Evolutionary conservation across 108 stramenopile species (phyloP).

Genomic region (Cylindrotheca closterium): DNA sequence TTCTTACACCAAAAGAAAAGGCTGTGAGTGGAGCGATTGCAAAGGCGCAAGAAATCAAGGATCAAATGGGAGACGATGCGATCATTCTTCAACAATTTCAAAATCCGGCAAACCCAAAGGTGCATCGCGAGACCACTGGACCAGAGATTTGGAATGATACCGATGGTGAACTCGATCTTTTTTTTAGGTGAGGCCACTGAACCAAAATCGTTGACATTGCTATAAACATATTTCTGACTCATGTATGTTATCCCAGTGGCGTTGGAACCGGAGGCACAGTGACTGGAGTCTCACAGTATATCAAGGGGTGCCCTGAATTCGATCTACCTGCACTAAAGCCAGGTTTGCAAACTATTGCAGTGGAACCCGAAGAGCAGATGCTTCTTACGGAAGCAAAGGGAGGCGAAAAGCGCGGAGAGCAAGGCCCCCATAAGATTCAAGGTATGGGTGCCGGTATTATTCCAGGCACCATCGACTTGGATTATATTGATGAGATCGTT

Average conservation of each 20-base stretch:
- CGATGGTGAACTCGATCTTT: slow-evolving; percentile 58
- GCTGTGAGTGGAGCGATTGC: slow-evolving; percentile 65
- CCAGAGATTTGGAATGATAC: slow-evolving; percentile 83
- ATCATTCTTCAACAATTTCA: slow-evolving; percentile 77
- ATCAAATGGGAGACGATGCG: slow-evolving; percentile 41
- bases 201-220: too few species aligned
- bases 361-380: slow-evolving; percentile 66
- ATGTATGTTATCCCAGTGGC: too few species aligned
- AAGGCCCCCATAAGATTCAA: slow-evolving; percentile 76
- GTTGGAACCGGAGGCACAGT: slow-evolving; percentile 83
- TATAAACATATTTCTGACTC: too few species aligned
- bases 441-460: slow-evolving; percentile 66
- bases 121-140: slow-evolving; percentile 77
- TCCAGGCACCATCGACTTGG: slow-evolving; percentile 53
- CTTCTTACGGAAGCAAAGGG: slow-evolving; percentile 48
- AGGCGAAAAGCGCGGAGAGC: slow-evolving; percentile 45
- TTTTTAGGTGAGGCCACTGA: slow-evolving; percentile 36
- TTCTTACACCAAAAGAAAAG: slow-evolving; percentile 74
- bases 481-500: slow-evolving; percentile 60
- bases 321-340: slow-evolving; percentile 41
- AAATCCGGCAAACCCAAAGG: slow-evolving; percentile 74
- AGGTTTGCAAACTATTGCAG: slow-evolving; percentile 49
- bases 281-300: slow-evolving; percentile 69
- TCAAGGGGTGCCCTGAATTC: slow-evolving; percentile 47
- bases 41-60: slow-evolving; percentile 71